Conservation (phyloP, 371 early-diverging fungal genomes). For the Mucor circinelloides region DNA sequence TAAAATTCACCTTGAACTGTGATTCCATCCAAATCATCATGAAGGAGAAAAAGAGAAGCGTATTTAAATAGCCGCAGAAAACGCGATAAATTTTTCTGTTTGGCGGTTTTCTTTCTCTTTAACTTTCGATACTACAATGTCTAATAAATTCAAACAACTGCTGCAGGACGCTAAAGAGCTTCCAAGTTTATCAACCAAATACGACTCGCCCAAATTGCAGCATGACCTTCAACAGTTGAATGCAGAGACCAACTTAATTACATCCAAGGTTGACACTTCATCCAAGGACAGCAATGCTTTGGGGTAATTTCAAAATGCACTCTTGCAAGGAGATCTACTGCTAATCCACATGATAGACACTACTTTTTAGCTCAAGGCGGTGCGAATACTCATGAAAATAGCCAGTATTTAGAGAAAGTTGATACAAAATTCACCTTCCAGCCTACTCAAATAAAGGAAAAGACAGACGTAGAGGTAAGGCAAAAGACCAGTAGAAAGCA, state of each 20-base stretch:
- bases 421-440: slow-evolving; percentile 73
- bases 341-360: slow-evolving; percentile 35
- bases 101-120: neutral
- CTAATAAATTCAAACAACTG: neutral
- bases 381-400: slow-evolving; percentile 69
- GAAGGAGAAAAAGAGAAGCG: no score
- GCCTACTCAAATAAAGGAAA: slow-evolving; percentile 59
- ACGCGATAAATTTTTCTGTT: neutral
- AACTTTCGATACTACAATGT: neutral
- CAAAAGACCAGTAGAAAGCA: neutral
- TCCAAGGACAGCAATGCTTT: neutral
- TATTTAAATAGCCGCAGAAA: no score
- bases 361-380: slow-evolving; percentile 76
- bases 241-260: neutral
- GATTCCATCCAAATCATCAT: neutral
- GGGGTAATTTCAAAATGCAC: neutral
- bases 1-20: neutral
- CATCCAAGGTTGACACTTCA: neutral
- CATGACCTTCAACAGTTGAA: neutral
- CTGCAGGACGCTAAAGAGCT: neutral
- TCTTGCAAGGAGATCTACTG: neutral
- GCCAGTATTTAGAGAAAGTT: slow-evolving; percentile 56
- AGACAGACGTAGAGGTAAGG: slow-evolving; percentile 81
- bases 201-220: neutral
- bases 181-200: neutral